Conservation (phyloP, 2,329 filamentous ascomycete genomes). For the Phaeoacremonium minimum region DNA sequence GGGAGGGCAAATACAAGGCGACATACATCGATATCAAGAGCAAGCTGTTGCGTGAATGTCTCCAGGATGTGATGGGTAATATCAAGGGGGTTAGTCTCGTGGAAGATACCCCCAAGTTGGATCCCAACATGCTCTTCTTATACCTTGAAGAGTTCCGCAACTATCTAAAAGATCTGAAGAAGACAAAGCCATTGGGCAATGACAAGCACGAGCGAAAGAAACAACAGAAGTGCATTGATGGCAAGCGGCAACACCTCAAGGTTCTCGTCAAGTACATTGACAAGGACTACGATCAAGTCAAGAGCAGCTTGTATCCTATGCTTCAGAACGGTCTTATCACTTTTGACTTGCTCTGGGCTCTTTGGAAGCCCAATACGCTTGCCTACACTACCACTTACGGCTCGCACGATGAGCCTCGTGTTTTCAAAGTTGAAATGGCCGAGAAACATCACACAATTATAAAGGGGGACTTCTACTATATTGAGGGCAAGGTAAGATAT, state of each 20-base stretch:
- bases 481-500: conserved; percentile 58
- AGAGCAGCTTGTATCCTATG: conserved; percentile 75
- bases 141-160: conserved; percentile 73
- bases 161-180: conserved; percentile 61
- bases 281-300: conserved; percentile 72
- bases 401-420: conserved; percentile 68
- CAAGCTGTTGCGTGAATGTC: conserved; percentile 67
- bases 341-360: conserved; percentile 82
- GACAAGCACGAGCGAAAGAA: conserved; percentile 57
- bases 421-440: conserved; percentile 76
- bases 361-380: conserved; percentile 84
- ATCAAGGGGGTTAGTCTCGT: conserved; percentile 77
- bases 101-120: conserved; percentile 70
- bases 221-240: conserved; percentile 49
- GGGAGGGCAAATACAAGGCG: conserved; percentile 71
- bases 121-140: conserved; percentile 68
- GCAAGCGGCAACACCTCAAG: conserved; percentile 63
- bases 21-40: conserved; percentile 84
- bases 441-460: conserved; percentile 66
- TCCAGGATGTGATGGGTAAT: conserved; percentile 68
- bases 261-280: conserved; percentile 36
- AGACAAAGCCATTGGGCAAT: conserved; percentile 41
- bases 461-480: conserved; percentile 69
- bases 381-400: conserved; percentile 76
- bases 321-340: conserved; percentile 80